Base-by-base conservation (phyloP, 2,329 filamentous ascomycete genomes). In the Zasmidium citrigriseum region DNA sequence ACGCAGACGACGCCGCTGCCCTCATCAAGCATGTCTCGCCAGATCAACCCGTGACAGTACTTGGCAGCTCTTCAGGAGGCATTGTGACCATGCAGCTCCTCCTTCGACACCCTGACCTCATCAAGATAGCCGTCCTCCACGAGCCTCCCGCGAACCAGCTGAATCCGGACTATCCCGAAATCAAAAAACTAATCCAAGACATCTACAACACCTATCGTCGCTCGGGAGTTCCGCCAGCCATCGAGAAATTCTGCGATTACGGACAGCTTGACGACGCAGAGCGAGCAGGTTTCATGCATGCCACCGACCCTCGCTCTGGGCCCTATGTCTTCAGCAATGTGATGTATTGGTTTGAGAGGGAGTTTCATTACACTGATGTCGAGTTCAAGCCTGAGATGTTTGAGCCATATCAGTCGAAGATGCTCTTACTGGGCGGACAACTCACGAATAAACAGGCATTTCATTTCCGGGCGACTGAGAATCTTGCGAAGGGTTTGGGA, bases 1-100 rank as follows among this genome's bases (percentile, higher is more conserved):
- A 75, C 50, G 72, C 67, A 34, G 65, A 73, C 48, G 72, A 75
- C 53, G 67, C 71, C 11, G 57, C 62, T 2, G 53, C 27, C 4
- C 65, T 64, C 38, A 55, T 63, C 29, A 38, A 60, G 38, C 59
- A 64, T 46, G 16, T 60, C 16, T 64, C 62, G 9, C 53, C 50
- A 9, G 23, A 58, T 44, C 29, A 60, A 7, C 59, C 59, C 23
- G 62, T 48, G 10, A 62, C 51, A 3, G 62, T 64, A 2, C 46
- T 64, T 16, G 62, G 59, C 4, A 62, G 57, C 50, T 57, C 52
- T 44, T 64, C 62, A 3, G 62, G 62, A 11, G 62, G 56, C 7
- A 58, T 62, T 21, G 59, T 64, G 2, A 51, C 51, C 4, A 46
- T 64, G 12, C 48, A 49, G 20, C 46, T 62, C 10, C 57, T 62